Evolutionary conservation across 2,329 filamentous ascomycete species (phyloP).

Genomic region (Colletotrichum viniferum): DNA sequence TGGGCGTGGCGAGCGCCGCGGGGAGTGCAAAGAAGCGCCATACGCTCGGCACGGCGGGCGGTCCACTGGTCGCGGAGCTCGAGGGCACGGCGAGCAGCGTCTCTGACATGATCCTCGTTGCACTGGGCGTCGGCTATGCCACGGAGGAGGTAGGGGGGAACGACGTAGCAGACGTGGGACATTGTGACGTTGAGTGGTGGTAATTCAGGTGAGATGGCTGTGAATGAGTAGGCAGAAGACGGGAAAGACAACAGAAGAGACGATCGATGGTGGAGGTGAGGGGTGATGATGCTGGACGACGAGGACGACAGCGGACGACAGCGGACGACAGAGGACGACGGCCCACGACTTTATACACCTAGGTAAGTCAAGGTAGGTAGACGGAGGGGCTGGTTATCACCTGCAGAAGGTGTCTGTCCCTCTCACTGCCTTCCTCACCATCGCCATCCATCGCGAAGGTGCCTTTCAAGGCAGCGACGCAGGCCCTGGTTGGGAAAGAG

Average conservation of each 20-base stretch:
- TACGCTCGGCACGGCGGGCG: constrained; percentile 35
- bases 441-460: background rate
- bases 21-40: constrained; percentile 34
- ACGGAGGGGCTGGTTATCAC: too few species aligned
- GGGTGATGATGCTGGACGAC: background rate
- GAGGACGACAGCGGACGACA: background rate
- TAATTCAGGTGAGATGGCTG: background rate
- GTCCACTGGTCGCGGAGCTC: constrained; percentile 34
- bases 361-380: background rate
- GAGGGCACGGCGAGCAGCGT: constrained; percentile 40
- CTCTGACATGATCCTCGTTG: constrained; percentile 39
- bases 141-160: constrained; percentile 50
- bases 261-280: background rate
- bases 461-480: background rate
- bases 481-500: background rate
- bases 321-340: background rate
- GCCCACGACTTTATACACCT: background rate
- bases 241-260: background rate
- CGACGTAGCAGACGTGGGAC: constrained; percentile 39
- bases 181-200: background rate
- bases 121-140: constrained; percentile 43
- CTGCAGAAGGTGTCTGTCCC: too few species aligned
- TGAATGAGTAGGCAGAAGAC: background rate
- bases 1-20: constrained; percentile 30
- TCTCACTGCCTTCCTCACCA: background rate